Evolutionary conservation across 2,329 filamentous ascomycete species (phyloP).

Genomic region (Nigrospora sphaerica): DNA sequence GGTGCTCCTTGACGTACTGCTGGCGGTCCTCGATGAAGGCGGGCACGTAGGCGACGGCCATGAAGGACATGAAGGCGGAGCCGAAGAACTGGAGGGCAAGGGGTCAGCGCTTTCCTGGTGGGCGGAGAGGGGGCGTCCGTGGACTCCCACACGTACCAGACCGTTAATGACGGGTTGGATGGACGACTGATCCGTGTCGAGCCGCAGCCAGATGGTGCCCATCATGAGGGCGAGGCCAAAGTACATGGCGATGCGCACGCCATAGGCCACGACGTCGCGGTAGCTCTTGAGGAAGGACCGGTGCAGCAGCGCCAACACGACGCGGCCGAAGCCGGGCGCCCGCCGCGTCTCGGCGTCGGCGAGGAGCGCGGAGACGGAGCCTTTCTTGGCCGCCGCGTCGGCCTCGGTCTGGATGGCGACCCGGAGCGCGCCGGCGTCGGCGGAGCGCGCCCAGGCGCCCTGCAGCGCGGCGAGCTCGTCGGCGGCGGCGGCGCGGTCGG

Average conservation of each 20-base stretch:
- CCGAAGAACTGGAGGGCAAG: constrained; percentile 55
- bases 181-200: constrained; percentile 59
- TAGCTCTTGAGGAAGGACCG: constrained; percentile 78
- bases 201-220: constrained; percentile 79
- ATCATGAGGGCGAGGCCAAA: constrained; percentile 74
- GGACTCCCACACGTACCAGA: constrained; percentile 43
- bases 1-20: constrained; percentile 68
- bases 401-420: constrained; percentile 17
- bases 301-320: constrained; percentile 63
- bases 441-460: constrained; percentile 45
- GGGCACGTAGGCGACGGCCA: constrained; percentile 80
- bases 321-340: constrained; percentile 36
- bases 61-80: constrained; percentile 70
- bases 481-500: constrained; percentile 37
- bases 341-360: background rate
- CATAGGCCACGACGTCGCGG: constrained; percentile 77
- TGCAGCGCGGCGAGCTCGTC: constrained; percentile 46
- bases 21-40: constrained; percentile 73
- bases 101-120: background rate
- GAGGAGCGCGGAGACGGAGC: too few relatives aligned
- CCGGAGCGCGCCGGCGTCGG: constrained; percentile 17
- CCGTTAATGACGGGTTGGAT: constrained; percentile 81
- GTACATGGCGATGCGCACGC: constrained; percentile 74
- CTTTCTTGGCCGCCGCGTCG: constrained; percentile 13
- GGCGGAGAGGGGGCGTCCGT: too few relatives aligned